Conservation (phyloP, 164 flowering plant genomes). For the Magnolia changhungtana region DNA sequence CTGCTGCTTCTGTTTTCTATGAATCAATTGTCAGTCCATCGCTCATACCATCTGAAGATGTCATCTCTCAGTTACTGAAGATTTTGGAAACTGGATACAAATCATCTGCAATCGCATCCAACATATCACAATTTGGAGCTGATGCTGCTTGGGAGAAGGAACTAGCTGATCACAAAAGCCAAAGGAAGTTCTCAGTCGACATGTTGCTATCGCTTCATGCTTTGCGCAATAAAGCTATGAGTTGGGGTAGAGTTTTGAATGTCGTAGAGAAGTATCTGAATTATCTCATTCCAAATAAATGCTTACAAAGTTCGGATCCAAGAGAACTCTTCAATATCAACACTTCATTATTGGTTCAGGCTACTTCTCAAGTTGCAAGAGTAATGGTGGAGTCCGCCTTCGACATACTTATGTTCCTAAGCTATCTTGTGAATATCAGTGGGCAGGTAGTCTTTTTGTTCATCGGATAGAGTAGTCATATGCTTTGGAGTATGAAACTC, state of each 20-base stretch:
- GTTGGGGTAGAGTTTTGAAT: slow-evolving; percentile 69
- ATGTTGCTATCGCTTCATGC: slow-evolving; percentile 62
- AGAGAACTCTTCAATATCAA: slow-evolving; percentile 31
- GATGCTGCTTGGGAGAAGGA: slow-evolving; percentile 63
- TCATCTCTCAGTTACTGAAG: slow-evolving; percentile 57
- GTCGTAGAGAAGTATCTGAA: slow-evolving; percentile 59
- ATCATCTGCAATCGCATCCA: slow-evolving; percentile 33
- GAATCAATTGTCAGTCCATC: slow-evolving; percentile 53
- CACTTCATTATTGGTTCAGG: slow-evolving; percentile 50
- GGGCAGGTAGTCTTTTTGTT: slow-evolving; percentile 63
- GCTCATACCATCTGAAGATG: slow-evolving; percentile 53
- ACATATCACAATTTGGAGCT: slow-evolving; percentile 47
- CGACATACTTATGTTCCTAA: slow-evolving; percentile 61
- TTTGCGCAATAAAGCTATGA: slow-evolving; percentile 50
- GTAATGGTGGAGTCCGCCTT: slow-evolving; percentile 79
- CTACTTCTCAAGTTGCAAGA: slow-evolving; percentile 77
- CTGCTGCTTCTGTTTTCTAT: slow-evolving; percentile 62
- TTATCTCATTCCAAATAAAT: slow-evolving; percentile 64
- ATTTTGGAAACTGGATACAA: slow-evolving; percentile 63
- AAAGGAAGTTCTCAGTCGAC: slow-evolving; percentile 71
- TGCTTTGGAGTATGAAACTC: neutral
- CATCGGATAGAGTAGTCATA: neutral
- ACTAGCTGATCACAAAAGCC: slow-evolving; percentile 52
- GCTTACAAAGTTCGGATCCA: slow-evolving; percentile 28
- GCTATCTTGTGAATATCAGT: slow-evolving; percentile 57